A percentile compares a stretch with the other conserved stretches of the same genome.
These are phyloP conservation scores for Cryphonectria carpinicola DNA, from an alignment of 2,329 filamentous ascomycete species.

Conservation along the genomic window DNA sequence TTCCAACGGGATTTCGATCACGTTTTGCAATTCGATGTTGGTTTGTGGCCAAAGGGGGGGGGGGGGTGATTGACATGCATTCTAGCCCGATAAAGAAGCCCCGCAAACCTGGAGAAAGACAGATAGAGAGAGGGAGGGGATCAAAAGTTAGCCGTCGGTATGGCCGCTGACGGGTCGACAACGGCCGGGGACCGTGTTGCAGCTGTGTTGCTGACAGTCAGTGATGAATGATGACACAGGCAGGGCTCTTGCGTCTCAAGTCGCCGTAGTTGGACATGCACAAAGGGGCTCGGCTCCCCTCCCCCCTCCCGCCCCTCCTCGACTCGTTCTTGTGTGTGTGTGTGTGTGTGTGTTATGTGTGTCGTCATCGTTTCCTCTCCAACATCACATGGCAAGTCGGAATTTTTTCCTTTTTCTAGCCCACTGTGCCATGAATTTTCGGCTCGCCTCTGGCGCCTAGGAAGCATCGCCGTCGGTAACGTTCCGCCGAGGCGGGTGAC, in stretches of 20 bases:
- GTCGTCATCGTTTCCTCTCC: conserved; percentile 12
- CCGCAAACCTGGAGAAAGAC: background rate
- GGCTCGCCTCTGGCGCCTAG: conserved; percentile 11
- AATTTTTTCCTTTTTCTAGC: background rate
- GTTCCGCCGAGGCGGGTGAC: conserved; percentile 3
- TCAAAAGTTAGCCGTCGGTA: background rate
- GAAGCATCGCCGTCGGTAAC: conserved; percentile 10
- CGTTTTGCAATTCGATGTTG: background rate
- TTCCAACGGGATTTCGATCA: background rate
- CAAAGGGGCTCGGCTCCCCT: background rate
- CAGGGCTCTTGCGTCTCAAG: background rate
- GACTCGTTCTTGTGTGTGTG: background rate
- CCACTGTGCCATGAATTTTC: conserved; percentile 10
- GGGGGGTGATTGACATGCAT: background rate
- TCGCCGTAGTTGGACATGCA: background rate
- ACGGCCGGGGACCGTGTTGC: background rate
- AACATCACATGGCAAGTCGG: background rate
- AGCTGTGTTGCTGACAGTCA: background rate
- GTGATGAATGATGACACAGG: background rate
- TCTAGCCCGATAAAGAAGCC: background rate
- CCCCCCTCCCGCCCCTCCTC: background rate
- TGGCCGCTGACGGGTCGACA: conserved; percentile 1
- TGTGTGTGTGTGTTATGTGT: background rate
- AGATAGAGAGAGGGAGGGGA: background rate
- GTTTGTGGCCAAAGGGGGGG: background rate